Evolutionary conservation across 805 yeast genomes (phyloP).

Genomic region (Hermanozyma aechmeae): DNA sequence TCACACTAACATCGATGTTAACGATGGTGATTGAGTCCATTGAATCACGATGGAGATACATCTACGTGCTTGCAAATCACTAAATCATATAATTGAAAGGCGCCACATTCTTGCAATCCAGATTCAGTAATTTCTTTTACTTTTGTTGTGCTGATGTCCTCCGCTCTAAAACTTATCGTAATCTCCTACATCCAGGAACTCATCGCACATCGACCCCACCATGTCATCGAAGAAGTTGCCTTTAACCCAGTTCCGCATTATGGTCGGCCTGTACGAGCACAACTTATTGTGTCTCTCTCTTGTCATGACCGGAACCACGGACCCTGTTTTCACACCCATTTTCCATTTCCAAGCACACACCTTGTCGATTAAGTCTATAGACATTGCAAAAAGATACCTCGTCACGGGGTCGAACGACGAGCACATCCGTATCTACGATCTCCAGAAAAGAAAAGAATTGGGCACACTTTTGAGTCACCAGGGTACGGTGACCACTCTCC

Average conservation of each 20-base stretch:
- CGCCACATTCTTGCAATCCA: too few species aligned
- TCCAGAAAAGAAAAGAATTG: conserved; percentile 86
- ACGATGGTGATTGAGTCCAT: too few species aligned
- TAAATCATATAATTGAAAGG: too few species aligned
- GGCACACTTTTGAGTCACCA: conserved; percentile 85
- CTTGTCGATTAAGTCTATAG: conserved; percentile 76
- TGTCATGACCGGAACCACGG: conserved; percentile 44
- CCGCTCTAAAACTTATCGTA: too few species aligned
- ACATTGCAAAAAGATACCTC: conserved; percentile 70
- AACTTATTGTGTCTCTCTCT: conserved; percentile 77
- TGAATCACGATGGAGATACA: too few species aligned
- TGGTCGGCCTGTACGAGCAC: conserved; percentile 96
- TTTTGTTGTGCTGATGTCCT: too few species aligned
- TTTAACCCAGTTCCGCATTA: conserved; percentile 68
- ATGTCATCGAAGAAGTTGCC: too few species aligned
- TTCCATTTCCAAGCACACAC: conserved; percentile 96
- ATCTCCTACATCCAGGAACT: too few species aligned
- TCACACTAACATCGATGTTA: too few species aligned
- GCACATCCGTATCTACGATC: conserved; percentile 86
- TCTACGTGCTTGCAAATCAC: too few species aligned
- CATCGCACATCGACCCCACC: too few species aligned
- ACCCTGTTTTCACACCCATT: conserved; percentile 68
- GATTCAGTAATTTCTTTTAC: too few species aligned
- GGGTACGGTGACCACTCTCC: conserved; percentile 75
- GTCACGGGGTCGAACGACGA: conserved; percentile 96